These are phyloP conservation scores for Monosporascus sp. DNA, from an alignment of 2,329 filamentous ascomycete species.

Conservation along the genomic window DNA sequence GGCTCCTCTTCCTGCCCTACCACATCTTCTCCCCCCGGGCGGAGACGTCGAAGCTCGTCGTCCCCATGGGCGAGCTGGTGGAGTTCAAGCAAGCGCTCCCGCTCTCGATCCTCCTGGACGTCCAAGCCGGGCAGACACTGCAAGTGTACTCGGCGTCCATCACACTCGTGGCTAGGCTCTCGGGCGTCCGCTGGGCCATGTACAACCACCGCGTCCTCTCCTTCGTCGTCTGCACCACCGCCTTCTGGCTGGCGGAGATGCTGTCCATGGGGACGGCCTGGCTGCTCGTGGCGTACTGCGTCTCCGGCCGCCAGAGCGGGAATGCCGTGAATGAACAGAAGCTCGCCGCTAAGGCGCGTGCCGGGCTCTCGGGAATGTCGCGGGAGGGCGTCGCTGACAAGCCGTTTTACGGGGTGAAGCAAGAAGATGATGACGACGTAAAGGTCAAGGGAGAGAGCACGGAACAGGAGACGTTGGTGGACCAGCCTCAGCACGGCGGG, in stretches of 20 bases:
- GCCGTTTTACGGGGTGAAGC: conserved; percentile 1
- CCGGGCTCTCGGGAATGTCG: not conserved
- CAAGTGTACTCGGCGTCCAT: conserved; percentile 71
- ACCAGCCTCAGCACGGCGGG: conserved; percentile 6
- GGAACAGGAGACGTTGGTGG: conserved; percentile 12
- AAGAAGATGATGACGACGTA: conserved; percentile 10
- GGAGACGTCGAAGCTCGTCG: conserved; percentile 58
- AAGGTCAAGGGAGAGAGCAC: conserved; percentile 18
- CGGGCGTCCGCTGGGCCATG: conserved; percentile 79
- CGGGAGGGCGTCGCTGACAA: not conserved
- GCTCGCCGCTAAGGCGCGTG: not conserved
- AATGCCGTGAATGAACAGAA: not conserved
- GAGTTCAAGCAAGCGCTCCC: conserved; percentile 52
- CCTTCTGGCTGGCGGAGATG: conserved; percentile 77
- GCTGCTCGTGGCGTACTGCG: conserved; percentile 41
- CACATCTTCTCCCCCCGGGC: conserved; percentile 61
- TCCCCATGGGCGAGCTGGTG: conserved; percentile 70
- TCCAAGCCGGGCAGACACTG: conserved; percentile 63
- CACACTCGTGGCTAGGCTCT: conserved; percentile 67
- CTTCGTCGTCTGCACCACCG: conserved; percentile 60
- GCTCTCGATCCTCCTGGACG: conserved; percentile 50
- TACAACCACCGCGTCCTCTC: conserved; percentile 71
- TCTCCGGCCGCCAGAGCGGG: conserved; percentile 19
- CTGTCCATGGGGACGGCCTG: conserved; percentile 62
- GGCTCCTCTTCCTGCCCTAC: conserved; percentile 59